Evolutionary conservation across 2,329 filamentous ascomycete species (phyloP).

Genomic region (Ceratocystis lukuohia): DNA sequence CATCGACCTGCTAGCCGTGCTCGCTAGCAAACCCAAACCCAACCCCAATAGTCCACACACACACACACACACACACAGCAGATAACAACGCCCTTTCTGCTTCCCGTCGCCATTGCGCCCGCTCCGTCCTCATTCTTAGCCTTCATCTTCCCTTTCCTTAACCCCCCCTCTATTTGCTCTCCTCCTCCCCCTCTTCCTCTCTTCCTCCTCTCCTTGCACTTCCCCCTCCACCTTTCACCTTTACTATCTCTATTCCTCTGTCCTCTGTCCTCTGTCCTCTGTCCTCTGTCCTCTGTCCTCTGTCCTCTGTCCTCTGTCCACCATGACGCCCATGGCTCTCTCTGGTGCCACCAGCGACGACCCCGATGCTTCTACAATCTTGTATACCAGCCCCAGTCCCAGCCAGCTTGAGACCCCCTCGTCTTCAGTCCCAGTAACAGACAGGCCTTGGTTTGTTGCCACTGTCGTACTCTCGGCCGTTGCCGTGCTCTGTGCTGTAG

Average conservation of each 20-base stretch:
- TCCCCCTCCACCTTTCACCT: not conserved
- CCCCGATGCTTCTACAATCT: not conserved
- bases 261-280: not conserved
- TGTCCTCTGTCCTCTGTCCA: not conserved
- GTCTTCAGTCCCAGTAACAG: constrained; percentile 7
- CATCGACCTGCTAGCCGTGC: not conserved
- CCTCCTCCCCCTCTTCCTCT: not conserved
- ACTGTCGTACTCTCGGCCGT: constrained; percentile 13
- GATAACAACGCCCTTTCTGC: not conserved
- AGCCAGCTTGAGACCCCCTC: not conserved
- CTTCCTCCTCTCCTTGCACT: not conserved
- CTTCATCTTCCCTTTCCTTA: not conserved
- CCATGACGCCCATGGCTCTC: not conserved
- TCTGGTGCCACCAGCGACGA: not conserved
- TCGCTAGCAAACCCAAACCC: not conserved
- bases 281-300: not conserved
- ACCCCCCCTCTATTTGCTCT: not conserved
- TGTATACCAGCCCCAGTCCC: not conserved
- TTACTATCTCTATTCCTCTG: not conserved
- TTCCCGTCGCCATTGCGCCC: not conserved
- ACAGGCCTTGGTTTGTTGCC: constrained; percentile 18
- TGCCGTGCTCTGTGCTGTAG: constrained; percentile 9
- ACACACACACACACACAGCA: not conserved
- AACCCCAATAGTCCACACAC: not conserved
- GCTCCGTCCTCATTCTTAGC: not conserved